Conservation (phyloP, 2,329 filamentous ascomycete genomes). For the Trichoderma pleuroti region DNA sequence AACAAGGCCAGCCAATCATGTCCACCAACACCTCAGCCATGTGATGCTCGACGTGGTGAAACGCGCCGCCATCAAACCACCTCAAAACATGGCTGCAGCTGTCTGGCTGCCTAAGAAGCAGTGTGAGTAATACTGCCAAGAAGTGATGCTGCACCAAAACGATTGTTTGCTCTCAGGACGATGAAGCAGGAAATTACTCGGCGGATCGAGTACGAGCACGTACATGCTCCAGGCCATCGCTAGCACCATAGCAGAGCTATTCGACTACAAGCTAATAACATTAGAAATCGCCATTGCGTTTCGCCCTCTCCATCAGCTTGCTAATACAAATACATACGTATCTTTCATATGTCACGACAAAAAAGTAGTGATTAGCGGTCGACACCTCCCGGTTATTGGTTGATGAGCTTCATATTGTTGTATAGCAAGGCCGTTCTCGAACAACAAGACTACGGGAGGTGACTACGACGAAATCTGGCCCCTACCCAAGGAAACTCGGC, state of each 20-base stretch:
- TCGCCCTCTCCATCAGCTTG: not conserved
- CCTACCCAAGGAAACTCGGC: not conserved
- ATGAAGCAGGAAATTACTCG: not conserved
- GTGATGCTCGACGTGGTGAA: not conserved
- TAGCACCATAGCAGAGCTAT: not conserved
- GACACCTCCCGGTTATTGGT: fast-evolving
- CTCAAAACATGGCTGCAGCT: not conserved
- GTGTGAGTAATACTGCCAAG: not conserved
- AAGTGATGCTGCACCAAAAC: not conserved
- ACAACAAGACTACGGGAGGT: not conserved
- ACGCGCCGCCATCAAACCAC: not conserved
- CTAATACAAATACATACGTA: not conserved
- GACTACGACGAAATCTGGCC: not conserved
- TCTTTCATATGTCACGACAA: not conserved
- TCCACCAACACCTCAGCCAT: not conserved
- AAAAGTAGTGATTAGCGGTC: not conserved
- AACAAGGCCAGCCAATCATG: not conserved
- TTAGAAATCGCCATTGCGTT: not conserved
- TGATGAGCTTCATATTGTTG: not conserved
- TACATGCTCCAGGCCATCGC: not conserved
- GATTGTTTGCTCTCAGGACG: no score
- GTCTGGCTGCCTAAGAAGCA: not conserved
- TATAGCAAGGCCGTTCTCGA: not conserved
- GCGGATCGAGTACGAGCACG: not conserved
- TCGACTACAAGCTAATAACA: not conserved